Evolutionary conservation across 345 rosid genomes (phyloP), one percentile per base, ranked within the genome.

Genomic region (Cochlearia excelsa): DNA sequence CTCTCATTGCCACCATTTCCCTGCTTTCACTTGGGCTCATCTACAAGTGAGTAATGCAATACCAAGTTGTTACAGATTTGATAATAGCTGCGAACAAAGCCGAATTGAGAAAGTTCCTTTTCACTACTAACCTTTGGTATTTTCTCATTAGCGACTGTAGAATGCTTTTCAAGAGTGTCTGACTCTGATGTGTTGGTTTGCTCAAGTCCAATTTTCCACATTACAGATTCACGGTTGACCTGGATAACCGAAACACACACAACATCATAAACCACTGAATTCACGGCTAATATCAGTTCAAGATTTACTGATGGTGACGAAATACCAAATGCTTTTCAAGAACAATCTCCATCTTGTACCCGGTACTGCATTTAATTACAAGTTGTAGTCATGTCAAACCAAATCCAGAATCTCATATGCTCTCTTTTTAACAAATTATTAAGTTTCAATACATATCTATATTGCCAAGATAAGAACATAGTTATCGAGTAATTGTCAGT

Each of bases 241-340:
- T 88, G 68, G 55, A 69, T 26, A 59, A 68, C 31, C 75, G 74
- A 48, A 16, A 16, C 23, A 37, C 33, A 57, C 58, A 57, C 31
- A 43, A 46, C 47, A 61, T 49, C 53, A 63, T 56, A 71, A 69
- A 35, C 51, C 48, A 2, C 4, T 59, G 40, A 26, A 30, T 54
- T 54, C 41, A 50, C 35, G 45, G 2, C 42, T 11, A 16, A 16
- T 42, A 49, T 56, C 47, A 41, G 57, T 27, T 45, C 6, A 33
- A 37, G 37, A 42, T 6, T 42, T 3, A 16, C 9, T 35, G 39
- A 42, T 28, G 62, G 11, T 40, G 52, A 40, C 28, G 47, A 51
- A 48, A 26, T 76, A 87, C 97, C 93, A 90, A 70, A 57, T 66
- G 73, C 56, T 83, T 90, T 54, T 73, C 81, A 44, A 90, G 93